Evolutionary conservation across 2,329 filamentous ascomycete species (phyloP).

Genomic region (Coleophoma crateriformis): DNA sequence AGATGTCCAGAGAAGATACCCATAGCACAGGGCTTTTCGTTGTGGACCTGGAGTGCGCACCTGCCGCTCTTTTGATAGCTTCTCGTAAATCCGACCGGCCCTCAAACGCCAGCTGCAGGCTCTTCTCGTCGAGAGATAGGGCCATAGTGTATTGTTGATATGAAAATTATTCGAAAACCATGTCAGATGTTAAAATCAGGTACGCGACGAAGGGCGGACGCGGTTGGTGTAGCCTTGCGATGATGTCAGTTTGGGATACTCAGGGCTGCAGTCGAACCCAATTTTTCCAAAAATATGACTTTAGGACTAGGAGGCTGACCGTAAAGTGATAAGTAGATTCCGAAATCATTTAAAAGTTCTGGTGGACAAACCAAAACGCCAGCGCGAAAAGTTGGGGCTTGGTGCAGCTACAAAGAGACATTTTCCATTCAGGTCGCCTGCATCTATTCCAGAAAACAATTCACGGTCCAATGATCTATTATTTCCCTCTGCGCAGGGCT

Average conservation of each 20-base stretch:
- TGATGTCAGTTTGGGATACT: slow-evolving; percentile 4
- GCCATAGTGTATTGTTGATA: slow-evolving; percentile 13
- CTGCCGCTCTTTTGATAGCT: slow-evolving; percentile 24
- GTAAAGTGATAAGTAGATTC: no score
- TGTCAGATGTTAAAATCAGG: background rate
- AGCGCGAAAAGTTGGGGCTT: no score
- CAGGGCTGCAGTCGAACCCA: no score
- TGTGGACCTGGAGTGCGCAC: slow-evolving; percentile 9
- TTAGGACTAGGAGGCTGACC: no score
- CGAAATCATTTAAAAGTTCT: no score
- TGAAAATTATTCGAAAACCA: background rate
- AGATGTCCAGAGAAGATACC: background rate
- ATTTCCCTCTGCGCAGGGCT: no score
- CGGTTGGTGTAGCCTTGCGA: slow-evolving; percentile 1
- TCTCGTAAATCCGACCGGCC: slow-evolving; percentile 22
- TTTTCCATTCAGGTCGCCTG: no score
- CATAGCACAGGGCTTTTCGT: background rate
- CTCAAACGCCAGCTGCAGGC: slow-evolving; percentile 24
- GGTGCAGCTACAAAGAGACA: no score
- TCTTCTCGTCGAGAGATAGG: slow-evolving; percentile 19
- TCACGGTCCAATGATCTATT: no score
- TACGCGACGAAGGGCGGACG: slow-evolving; percentile 1
- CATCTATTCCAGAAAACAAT: no score
- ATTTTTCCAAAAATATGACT: no score
- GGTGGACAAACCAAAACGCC: no score